phyloP scores from a whole-genome alignment of 2,329 filamentous ascomycete genomes.

The Elsinoe necatrix region DNA sequence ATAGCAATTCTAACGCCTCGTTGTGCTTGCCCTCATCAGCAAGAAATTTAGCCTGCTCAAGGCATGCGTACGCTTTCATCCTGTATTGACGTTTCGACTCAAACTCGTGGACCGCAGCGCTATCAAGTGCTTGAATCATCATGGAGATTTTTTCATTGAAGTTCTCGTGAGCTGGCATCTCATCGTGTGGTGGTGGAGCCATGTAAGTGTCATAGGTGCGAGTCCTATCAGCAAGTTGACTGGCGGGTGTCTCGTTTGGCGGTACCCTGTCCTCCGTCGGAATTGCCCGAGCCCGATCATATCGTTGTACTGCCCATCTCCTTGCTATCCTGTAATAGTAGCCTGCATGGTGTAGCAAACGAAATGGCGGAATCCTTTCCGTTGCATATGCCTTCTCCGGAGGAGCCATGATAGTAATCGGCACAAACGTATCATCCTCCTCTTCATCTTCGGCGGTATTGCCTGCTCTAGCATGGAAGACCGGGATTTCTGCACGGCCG shows the following conservation, averaged over 20 bases:
- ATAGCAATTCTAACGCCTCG: constrained; percentile 44
- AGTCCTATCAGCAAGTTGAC: constrained; percentile 46
- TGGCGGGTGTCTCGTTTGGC: constrained; percentile 48
- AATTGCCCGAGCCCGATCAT: constrained; percentile 45
- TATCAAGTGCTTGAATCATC: constrained; percentile 42
- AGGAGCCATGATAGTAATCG: constrained; percentile 33
- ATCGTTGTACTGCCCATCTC: constrained; percentile 44
- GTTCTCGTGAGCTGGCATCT: constrained; percentile 39
- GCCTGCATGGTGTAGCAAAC: constrained; percentile 52
- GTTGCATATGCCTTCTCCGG: constrained; percentile 45
- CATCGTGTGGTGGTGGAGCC: constrained; percentile 49
- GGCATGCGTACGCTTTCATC: constrained; percentile 45
- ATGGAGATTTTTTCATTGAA: constrained; percentile 44
- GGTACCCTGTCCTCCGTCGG: constrained; percentile 51
- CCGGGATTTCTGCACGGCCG: constrained; percentile 42
- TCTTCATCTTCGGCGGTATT: constrained; percentile 13
- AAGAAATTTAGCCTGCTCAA: constrained; percentile 49
- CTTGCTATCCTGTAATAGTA: constrained; percentile 52
- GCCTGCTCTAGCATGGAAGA: constrained; percentile 30
- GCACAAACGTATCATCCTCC: constrained; percentile 18
- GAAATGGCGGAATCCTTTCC: constrained; percentile 49
- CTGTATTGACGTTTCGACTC: constrained; percentile 44
- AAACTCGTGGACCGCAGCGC: constrained; percentile 42
- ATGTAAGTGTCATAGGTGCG: constrained; percentile 53
- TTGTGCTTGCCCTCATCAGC: constrained; percentile 42